Percentiles rank a stretch among this genome's conserved stretches.
These are phyloP conservation scores for Paraphoma sp. DNA, from an alignment of 2,329 filamentous ascomycete genomes.

Conservation along the genomic window DNA sequence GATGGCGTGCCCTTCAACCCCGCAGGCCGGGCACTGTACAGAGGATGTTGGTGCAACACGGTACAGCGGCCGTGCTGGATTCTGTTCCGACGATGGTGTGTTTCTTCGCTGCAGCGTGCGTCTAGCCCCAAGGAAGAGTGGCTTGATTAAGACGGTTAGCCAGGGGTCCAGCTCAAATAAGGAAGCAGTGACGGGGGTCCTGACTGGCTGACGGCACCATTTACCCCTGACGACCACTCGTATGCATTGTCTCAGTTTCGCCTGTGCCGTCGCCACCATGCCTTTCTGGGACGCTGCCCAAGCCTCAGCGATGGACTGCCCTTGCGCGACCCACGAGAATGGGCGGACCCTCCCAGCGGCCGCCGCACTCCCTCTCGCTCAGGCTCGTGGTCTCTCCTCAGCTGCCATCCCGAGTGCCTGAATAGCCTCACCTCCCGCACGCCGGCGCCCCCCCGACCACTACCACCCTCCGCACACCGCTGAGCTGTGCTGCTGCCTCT, in stretches of 20 bases:
- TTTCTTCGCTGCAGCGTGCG: conserved; percentile 31
- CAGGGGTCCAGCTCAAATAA: conserved; percentile 24
- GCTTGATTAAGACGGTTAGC: conserved; percentile 12
- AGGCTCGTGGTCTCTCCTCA: conserved; percentile 33
- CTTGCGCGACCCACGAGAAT: conserved; percentile 30
- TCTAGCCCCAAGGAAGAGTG: conserved; percentile 6
- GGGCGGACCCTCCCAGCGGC: conserved; percentile 26
- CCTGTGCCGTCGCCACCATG: conserved; percentile 28
- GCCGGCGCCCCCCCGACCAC: conserved; percentile 9
- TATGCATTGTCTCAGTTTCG: conserved; percentile 18
- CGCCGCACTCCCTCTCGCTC: conserved; percentile 32
- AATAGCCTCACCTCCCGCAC: conserved; percentile 37
- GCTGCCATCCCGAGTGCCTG: conserved; percentile 35
- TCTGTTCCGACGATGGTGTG: conserved; percentile 21
- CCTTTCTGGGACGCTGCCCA: conserved; percentile 24
- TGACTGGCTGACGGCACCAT: conserved; percentile 25
- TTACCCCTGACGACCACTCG: conserved; percentile 25
- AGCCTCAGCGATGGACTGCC: conserved; percentile 21
- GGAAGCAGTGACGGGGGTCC: conserved; percentile 4
- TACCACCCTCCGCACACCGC: conserved; percentile 33
- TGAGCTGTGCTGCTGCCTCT: conserved; percentile 47
- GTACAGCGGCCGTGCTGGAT: conserved; percentile 6
- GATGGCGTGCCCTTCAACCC: conserved; percentile 9
- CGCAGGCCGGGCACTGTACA: conserved; percentile 8
- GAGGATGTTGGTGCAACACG: not conserved